Evolutionary conservation across 306 rosid species (phyloP).

Genomic region (Biancaea sappan): DNA sequence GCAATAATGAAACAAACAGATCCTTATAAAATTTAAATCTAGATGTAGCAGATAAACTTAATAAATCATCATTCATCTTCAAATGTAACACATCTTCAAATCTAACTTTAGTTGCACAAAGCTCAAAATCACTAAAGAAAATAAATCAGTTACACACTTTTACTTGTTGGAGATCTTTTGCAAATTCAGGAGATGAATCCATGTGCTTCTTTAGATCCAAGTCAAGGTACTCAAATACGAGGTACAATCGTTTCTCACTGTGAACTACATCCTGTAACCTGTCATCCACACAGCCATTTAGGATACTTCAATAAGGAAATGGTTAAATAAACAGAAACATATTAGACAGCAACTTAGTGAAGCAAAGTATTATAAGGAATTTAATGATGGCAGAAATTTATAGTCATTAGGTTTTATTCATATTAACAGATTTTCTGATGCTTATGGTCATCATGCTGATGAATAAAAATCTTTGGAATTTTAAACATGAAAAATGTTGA

Average conservation of each 20-base stretch:
- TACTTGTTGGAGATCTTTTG: constrained; percentile 82
- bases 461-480: constrained; percentile 1
- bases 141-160: constrained; percentile 56
- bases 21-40: constrained; percentile 14
- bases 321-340: background rate
- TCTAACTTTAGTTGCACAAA: background rate
- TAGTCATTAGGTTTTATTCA: background rate
- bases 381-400: background rate
- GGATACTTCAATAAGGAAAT: constrained; percentile 22
- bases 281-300: constrained; percentile 41
- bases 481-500: background rate
- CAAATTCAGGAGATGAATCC: constrained; percentile 95
- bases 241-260: constrained; percentile 89
- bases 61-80: constrained; percentile 16
- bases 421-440: background rate
- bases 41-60: background rate
- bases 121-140: background rate
- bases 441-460: background rate
- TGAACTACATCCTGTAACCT: constrained; percentile 96
- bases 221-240: constrained; percentile 96
- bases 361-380: background rate
- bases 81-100: background rate
- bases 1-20: background rate
- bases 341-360: constrained; percentile 3
- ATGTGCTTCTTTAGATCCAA: constrained; percentile 96